Evolutionary conservation across 2,329 filamentous ascomycete genomes (phyloP).

Genomic region (Pyrenochaeta sp.): DNA sequence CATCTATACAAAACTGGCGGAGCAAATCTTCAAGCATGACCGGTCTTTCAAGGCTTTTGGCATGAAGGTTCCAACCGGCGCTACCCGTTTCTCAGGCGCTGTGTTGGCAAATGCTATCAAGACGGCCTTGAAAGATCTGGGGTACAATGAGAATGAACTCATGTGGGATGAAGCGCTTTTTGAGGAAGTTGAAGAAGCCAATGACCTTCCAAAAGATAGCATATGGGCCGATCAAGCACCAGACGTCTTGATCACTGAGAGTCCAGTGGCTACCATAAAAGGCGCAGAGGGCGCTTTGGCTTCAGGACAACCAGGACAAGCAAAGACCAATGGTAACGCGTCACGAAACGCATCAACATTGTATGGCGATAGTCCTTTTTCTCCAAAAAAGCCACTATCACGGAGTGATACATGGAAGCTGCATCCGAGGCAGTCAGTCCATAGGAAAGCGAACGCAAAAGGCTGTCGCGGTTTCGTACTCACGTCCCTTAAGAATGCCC

Average conservation of each 20-base stretch:
- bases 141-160: constrained; percentile 46
- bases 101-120: constrained; percentile 51
- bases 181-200: constrained; percentile 43
- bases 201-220: constrained; percentile 36
- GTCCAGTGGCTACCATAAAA: constrained; percentile 35
- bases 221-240: constrained; percentile 46
- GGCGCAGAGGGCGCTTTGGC: constrained; percentile 16
- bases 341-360: constrained; percentile 9
- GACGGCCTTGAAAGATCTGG: constrained; percentile 39
- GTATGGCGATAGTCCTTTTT: constrained; percentile 25
- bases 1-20: constrained; percentile 48
- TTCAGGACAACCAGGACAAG: constrained; percentile 10
- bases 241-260: constrained; percentile 34
- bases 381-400: constrained; percentile 13
- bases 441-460: constrained; percentile 40
- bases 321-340: not conserved
- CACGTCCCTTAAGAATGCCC: constrained; percentile 50
- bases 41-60: constrained; percentile 45
- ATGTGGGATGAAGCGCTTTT: constrained; percentile 54
- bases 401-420: constrained; percentile 46
- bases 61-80: constrained; percentile 47
- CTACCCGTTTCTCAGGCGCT: constrained; percentile 47
- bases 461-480: constrained; percentile 52
- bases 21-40: constrained; percentile 51
- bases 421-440: constrained; percentile 44